Evolutionary conservation across 495 filamentous ascomycete species (phyloP), one percentile per base, ranked within the genome.

Genomic region (Chaetomidium leptoderma): DNA sequence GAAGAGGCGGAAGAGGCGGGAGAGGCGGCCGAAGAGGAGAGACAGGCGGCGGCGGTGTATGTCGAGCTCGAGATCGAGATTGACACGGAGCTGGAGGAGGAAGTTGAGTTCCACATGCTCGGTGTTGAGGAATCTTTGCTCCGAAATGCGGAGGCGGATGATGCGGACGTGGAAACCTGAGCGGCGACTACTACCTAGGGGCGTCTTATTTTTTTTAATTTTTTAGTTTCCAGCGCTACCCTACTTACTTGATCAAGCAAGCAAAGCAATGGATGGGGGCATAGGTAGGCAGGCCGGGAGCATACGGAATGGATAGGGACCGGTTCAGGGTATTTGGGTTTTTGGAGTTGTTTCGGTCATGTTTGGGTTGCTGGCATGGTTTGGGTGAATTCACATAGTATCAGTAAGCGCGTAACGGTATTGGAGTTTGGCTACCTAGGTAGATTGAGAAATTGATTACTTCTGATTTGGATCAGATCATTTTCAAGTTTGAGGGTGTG

Each of bases 291-390:
- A n/a, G n/a, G n/a, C n/a, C n/a, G n/a, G n/a, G n/a, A n/a, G n/a
- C n/a, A n/a, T n/a, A n/a, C n/a, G n/a, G n/a, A n/a, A n/a, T n/a
- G n/a, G n/a, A n/a, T n/a, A n/a, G n/a, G n/a, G n/a, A n/a, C n/a
- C n/a, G n/a, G n/a, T n/a, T n/a, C n/a, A 4, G n/a, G 36, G 36
- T n/a, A n/a, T 16, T 16, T 43, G 14, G 6, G 39, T 43, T 50
- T 44, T 50, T 50, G 47, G 47, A 24, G 47, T 36, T 33, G 13
- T 30, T 19, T 17, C 16, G 26, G 6, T 14, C 27, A 11, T 37
- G 47, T 39, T 53, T 53, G 48, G 40, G 30, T 36, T 51, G 24
- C n/a, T 14, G 48, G 32, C 17, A 27, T 50, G 30, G 30, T 23
- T 35, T 36, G 48, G 21, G 48, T 23, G 4, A 23, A 10, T 23